Evolutionary conservation across 352 stramenopile genomes (phyloP).

Genomic region (Globisporangium canariense): DNA sequence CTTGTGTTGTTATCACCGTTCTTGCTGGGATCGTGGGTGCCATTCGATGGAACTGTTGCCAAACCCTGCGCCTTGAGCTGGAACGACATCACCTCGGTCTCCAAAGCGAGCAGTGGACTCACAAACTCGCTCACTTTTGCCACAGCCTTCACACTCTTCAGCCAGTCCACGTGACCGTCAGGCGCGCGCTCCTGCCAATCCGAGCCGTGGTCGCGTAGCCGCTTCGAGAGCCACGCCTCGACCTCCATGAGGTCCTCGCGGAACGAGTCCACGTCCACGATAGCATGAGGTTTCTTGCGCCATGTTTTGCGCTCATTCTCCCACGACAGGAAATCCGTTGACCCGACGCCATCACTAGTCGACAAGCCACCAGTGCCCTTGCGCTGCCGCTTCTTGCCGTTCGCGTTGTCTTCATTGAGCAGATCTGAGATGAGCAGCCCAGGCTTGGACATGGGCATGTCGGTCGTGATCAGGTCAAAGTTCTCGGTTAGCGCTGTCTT

Average conservation of each 20-base stretch:
- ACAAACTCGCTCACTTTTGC: constrained; percentile 37
- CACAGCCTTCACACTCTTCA: constrained; percentile 38
- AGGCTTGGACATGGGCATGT: constrained; percentile 74
- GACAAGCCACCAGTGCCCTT: neutral
- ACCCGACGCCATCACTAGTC: neutral
- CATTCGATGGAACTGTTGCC: neutral
- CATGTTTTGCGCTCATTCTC: constrained; percentile 52
- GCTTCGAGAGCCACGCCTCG: constrained; percentile 58
- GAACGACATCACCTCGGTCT: constrained; percentile 61
- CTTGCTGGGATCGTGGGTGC: neutral
- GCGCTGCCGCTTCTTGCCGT: constrained; percentile 40
- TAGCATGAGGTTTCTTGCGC: constrained; percentile 41
- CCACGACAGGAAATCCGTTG: constrained; percentile 50
- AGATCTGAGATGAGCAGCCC: constrained; percentile 74
- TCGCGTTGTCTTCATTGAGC: constrained; percentile 50
- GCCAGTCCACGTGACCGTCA: constrained; percentile 39
- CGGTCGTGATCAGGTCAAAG: constrained; percentile 47
- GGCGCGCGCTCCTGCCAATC: constrained; percentile 50
- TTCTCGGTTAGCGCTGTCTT: constrained; percentile 52
- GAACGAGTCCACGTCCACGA: constrained; percentile 46
- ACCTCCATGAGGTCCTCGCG: constrained; percentile 53
- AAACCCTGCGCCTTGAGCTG: constrained; percentile 34
- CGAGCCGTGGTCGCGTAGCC: constrained; percentile 59
- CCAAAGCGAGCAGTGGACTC: constrained; percentile 44
- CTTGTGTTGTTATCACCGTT: neutral